These are phyloP conservation scores for Saprolegnia parasitica DNA, from an alignment of 352 stramenopile genomes.

Conservation along the genomic window DNA sequence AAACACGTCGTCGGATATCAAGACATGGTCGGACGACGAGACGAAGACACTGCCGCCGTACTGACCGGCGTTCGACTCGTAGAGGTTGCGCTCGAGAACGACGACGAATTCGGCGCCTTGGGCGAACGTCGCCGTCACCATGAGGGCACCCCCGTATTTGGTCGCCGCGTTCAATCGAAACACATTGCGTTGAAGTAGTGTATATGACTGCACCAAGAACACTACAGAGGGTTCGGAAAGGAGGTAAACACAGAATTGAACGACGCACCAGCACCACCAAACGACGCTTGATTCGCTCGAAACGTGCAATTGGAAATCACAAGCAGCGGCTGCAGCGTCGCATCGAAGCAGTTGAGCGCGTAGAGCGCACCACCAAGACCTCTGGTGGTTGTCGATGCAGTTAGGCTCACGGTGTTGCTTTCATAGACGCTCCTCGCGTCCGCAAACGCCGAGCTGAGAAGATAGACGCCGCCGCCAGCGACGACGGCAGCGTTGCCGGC, in stretches of 20 bases:
- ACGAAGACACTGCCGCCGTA: not conserved
- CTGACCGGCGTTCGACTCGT: not conserved
- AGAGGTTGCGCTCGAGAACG: not conserved
- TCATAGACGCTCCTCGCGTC: not conserved
- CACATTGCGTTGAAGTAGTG: not conserved
- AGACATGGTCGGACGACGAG: not conserved
- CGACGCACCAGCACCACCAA: not conserved
- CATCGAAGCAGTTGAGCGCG: constrained; percentile 1
- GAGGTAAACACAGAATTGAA: not conserved
- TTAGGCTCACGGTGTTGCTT: not conserved
- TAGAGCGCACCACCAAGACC: not conserved
- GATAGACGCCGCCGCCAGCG: not conserved
- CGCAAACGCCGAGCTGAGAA: not conserved
- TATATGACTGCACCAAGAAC: not conserved
- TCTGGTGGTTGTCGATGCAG: not conserved
- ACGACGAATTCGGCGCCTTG: not conserved
- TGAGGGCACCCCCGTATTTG: not conserved
- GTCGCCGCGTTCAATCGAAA: not conserved
- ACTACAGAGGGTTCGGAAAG: not conserved
- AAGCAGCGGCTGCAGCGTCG: not conserved
- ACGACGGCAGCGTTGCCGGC: not conserved
- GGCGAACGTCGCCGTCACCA: not conserved
- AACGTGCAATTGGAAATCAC: not conserved
- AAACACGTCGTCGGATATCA: not conserved
- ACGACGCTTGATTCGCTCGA: not conserved